Conservation (phyloP, 768 basidiomycete genomes). For the Coprinopsis marcescibilis region DNA sequence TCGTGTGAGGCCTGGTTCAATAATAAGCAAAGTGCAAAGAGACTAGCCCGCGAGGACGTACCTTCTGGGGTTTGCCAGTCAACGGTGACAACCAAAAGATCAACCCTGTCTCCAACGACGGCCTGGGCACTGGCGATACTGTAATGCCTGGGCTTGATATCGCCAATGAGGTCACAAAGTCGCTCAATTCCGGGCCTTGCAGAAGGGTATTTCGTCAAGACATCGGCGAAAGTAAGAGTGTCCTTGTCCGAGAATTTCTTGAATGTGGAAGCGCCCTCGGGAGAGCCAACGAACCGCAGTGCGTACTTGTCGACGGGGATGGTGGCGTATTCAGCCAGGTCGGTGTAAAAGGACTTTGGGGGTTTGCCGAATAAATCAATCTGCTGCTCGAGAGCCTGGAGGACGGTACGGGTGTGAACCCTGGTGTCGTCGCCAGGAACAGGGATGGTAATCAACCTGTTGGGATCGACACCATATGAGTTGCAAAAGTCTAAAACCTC, state of each 20-base stretch:
- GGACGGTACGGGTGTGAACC: constrained; percentile 88
- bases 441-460: constrained; percentile 77
- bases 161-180: constrained; percentile 84
- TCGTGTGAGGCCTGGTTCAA: constrained; percentile 53
- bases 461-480: constrained; percentile 87
- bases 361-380: constrained; percentile 95
- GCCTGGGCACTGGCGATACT: constrained; percentile 96
- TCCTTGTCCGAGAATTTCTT: constrained; percentile 95
- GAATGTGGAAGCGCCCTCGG: constrained; percentile 88
- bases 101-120: constrained; percentile 91
- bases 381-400: constrained; percentile 95
- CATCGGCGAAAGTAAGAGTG: constrained; percentile 88
- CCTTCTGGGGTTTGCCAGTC: constrained; percentile 88
- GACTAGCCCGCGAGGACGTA: constrained; percentile 29
- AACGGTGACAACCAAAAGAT: constrained; percentile 92
- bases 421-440: constrained; percentile 57
- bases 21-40: constrained; percentile 1
- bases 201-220: constrained; percentile 68
- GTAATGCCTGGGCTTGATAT: constrained; percentile 97
- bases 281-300: constrained; percentile 86
- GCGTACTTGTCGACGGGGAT: constrained; percentile 66
- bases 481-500: constrained; percentile 86
- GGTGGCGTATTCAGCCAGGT: constrained; percentile 73
- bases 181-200: constrained; percentile 80
- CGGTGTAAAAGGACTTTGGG: constrained; percentile 91